phyloP scores from a whole-genome alignment of 1,284 basidiomycete genomes.

The Mrakiaceae sp. region DNA sequence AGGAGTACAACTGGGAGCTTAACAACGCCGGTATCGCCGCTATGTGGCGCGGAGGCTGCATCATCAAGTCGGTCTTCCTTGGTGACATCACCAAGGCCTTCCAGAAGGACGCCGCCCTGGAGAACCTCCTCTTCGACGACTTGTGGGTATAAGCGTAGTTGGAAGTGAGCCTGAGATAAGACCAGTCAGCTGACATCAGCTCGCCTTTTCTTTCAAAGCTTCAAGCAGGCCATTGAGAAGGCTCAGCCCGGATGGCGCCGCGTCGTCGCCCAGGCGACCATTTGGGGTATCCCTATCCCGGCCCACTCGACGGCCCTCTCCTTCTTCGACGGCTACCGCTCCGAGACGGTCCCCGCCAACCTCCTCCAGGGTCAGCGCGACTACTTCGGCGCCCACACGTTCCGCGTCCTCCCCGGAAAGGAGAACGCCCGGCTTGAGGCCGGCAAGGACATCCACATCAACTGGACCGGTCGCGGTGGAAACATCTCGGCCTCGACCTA shows the following conservation, averaged over 20 bases:
- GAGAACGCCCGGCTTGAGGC: slow-evolving; percentile 69
- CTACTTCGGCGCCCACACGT: slow-evolving; percentile 35
- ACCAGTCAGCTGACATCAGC: too few relatives aligned
- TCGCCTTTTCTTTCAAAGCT: slow-evolving; percentile 34
- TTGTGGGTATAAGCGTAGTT: slow-evolving; percentile 40
- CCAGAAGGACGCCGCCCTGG: slow-evolving; percentile 71
- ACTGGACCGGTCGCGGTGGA: slow-evolving; percentile 70
- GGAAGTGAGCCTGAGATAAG: too few relatives aligned
- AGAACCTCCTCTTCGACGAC: slow-evolving; percentile 89
- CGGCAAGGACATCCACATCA: slow-evolving; percentile 68
- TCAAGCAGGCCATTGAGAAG: slow-evolving; percentile 88
- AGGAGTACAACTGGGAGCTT: slow-evolving; percentile 59
- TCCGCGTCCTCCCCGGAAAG: slow-evolving; percentile 66
- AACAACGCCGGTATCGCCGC: slow-evolving; percentile 71
- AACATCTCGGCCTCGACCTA: slow-evolving; percentile 87
- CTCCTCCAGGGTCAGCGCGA: slow-evolving; percentile 79
- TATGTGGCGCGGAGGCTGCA: slow-evolving; percentile 99
- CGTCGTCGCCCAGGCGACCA: slow-evolving; percentile 86
- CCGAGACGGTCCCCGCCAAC: slow-evolving; percentile 83
- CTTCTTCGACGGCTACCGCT: slow-evolving; percentile 95
- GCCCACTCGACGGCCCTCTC: slow-evolving; percentile 93
- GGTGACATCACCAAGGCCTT: slow-evolving; percentile 88
- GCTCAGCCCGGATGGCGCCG: slow-evolving; percentile 98
- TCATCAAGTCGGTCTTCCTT: slow-evolving; percentile 95
- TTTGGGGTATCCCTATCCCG: slow-evolving; percentile 95